phyloP scores from a whole-genome alignment of 2,329 filamentous ascomycete species.

The Xylaria sp. region DNA sequence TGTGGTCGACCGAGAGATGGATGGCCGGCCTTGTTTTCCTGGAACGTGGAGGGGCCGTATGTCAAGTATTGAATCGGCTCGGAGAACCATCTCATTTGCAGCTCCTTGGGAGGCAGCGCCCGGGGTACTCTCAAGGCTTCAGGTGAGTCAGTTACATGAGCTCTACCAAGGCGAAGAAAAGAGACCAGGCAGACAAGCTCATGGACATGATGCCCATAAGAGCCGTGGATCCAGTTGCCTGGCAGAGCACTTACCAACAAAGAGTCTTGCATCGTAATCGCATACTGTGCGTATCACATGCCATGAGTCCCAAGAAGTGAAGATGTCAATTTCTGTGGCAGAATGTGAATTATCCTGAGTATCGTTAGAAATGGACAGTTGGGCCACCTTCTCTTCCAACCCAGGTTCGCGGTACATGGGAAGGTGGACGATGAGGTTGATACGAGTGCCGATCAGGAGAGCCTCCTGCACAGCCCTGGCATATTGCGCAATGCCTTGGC shows the following conservation, averaged over 20 bases:
- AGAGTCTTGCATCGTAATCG: constrained; percentile 81
- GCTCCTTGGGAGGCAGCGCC: constrained; percentile 61
- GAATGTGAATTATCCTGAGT: constrained; percentile 42
- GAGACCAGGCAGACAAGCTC: background rate
- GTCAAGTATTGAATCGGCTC: constrained; percentile 70
- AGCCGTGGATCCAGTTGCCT: background rate
- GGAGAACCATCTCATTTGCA: constrained; percentile 72
- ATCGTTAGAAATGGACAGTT: constrained; percentile 54
- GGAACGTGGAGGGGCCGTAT: constrained; percentile 59
- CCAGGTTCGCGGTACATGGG: constrained; percentile 80
- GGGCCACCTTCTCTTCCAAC: constrained; percentile 56
- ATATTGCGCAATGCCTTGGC: constrained; percentile 71
- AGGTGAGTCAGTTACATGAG: background rate
- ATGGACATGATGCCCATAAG: background rate
- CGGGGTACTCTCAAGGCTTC: constrained; percentile 63
- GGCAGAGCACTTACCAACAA: constrained; percentile 71
- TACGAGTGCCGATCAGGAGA: constrained; percentile 73
- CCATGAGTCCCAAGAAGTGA: constrained; percentile 92
- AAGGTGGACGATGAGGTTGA: constrained; percentile 80
- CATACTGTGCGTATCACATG: constrained; percentile 83
- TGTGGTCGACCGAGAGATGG: constrained; percentile 67
- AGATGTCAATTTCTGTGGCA: constrained; percentile 68
- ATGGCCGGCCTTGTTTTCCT: constrained; percentile 64
- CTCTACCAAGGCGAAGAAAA: background rate
- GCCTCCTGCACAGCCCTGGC: constrained; percentile 83